Evolutionary conservation across 352 stramenopile genomes (phyloP), one percentile per base, ranked within the genome.

Genomic region (Phytopythium montanum): DNA sequence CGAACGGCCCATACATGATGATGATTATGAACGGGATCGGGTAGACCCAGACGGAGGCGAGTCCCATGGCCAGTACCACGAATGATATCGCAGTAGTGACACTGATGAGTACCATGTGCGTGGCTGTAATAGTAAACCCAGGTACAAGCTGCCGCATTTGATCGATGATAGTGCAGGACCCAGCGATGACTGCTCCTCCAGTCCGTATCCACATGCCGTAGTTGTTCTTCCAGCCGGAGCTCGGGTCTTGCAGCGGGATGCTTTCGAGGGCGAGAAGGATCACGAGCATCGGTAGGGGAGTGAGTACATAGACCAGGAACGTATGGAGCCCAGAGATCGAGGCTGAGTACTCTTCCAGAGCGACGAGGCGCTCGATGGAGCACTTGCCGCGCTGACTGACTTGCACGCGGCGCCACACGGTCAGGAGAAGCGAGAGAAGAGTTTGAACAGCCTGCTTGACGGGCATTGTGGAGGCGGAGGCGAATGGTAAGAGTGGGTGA

Each of bases 191-290:
- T 42, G 61, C 33, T 13, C 62, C 54, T n/a, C 38, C 54, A 9
- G 38, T 21, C 3, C 68, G 60, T 7, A 72, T 61, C 64, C 64
- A 75, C 23, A 71, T 69, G 0, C 68, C 64, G 13, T 61, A 63
- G 34, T 75, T 75, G 23, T 33, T 38, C 19, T 52, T 44, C 68
- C 68, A 75, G 18, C 64, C 68, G 16, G 59, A 44, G 1, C 16
- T 31, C 38, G 68, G 68, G 16, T 69, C 48, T 21, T 65, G 56
- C 0, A 75, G 38, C 12, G 64, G 64, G 14, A 65, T 45, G 19
- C 41, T 62, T 57, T 68, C 51, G 13, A 65, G 56, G 13, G 45
- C 45, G 12, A 72, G 42, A 9, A 62, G 45, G 8, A 65, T 14
- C 5, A 39, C 26, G 8, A 61, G 55, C 57, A 62, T 68, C 3